Percentiles rank a stretch among this genome's conserved stretches.
These are phyloP conservation scores for Tolypocladium nubicola DNA, from an alignment of 2,329 filamentous ascomycete species.

Conservation along the genomic window DNA sequence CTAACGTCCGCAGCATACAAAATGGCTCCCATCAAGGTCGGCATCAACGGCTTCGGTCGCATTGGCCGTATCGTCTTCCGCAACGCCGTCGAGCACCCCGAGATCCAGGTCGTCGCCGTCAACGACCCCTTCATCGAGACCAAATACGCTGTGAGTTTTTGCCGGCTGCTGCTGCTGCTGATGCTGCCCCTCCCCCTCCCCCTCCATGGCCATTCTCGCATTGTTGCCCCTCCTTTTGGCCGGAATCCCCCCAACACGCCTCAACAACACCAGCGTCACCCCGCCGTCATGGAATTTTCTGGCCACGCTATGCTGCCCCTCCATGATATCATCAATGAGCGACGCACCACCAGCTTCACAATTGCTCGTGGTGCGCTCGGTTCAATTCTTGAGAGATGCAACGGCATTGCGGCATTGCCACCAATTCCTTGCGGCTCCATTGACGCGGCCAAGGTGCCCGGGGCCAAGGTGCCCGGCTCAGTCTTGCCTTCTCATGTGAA, in stretches of 20 bases:
- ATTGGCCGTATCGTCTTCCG: conserved; percentile 99
- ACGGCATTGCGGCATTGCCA: neutral
- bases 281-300: neutral
- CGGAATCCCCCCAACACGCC: neutral
- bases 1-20: conserved; percentile 10
- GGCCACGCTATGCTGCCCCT: neutral
- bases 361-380: neutral
- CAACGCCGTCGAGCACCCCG: conserved; percentile 84
- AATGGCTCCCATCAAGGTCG: conserved; percentile 59
- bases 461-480: neutral
- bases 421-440: neutral
- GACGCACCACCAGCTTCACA: neutral
- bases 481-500: neutral
- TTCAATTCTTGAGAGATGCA: neutral
- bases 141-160: conserved; percentile 79
- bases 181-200: neutral
- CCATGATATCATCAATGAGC: neutral
- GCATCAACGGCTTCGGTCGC: conserved; percentile 99
- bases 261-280: neutral
- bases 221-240: conserved; percentile 6
- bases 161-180: neutral
- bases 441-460: neutral
- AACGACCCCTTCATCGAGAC: conserved; percentile 99
- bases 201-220: conserved; percentile 1
- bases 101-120: conserved; percentile 89